Base-by-base conservation (phyloP, 163 green algal genomes). In the Scenedesmus sp. region DNA sequence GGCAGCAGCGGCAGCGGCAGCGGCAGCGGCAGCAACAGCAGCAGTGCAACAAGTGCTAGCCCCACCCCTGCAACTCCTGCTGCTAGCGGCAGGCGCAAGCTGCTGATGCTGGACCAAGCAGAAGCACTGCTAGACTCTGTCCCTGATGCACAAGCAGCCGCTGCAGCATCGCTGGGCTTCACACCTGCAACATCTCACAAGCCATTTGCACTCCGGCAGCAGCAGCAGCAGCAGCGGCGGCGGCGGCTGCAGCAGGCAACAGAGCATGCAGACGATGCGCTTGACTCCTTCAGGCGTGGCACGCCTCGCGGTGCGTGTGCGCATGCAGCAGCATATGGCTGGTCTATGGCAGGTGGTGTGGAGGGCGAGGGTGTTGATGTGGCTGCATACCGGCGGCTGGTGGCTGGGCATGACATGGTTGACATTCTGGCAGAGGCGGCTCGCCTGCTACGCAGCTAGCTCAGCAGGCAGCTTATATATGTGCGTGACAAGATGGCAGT, bases 341-440 rank as follows among this genome's bases (percentile, higher is more conserved):
- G 88, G 88, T 54, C 52, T 59, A 73, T 87, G 52, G 20, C 20
- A 0, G n/a, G 13, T 8, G n/a, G 13, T 8, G 8, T 76, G 3
- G 20, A 18, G 1, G 18, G 46, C 23, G 59, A 46, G n/a, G 18
- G 60, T 5, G 81, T 88, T 2, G 82, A 92, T 81, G 81, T 88
- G 55, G 88, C 67, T 7, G 81, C 62, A 2, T 88, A 82, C 60
- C 74, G 79, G 60, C 62, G 54, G 52, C 66, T 66, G 62, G 88
- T 88, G 18, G 56, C 62, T 8, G 62, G 62, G 13, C 18, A 77
- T 4, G 88, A 92, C 10, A 66, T 92, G 52, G 88, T 92, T 15
- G 88, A 92, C 23, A 59, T 92, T 3, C 26, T 92, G 0, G 66
- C 64, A n/a, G 94, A 91, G 15, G 92, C 56, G 15, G 85, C 18